A percentile compares a stretch with the other conserved stretches of the same genome.
These are phyloP conservation scores for Delphinella strobiligena DNA, from an alignment of 2,329 filamentous ascomycete genomes.

Conservation along the genomic window DNA sequence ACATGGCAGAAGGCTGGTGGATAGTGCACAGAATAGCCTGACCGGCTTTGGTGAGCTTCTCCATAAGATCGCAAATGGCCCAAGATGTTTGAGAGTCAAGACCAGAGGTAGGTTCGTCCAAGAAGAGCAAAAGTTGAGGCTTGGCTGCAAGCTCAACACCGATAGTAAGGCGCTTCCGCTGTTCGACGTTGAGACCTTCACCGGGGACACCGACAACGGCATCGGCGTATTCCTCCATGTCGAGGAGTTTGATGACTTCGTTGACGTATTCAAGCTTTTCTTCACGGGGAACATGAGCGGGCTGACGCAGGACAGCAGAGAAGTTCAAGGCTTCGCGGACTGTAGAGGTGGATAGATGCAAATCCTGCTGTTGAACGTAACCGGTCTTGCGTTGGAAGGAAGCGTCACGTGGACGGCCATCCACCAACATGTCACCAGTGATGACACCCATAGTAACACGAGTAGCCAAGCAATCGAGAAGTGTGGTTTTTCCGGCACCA, in stretches of 20 bases:
- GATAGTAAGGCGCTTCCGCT: slow-evolving; percentile 71
- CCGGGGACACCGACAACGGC: slow-evolving; percentile 84
- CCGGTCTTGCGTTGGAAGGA: slow-evolving; percentile 89
- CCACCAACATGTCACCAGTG: slow-evolving; percentile 74
- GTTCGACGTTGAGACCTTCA: slow-evolving; percentile 63
- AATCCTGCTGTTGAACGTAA: slow-evolving; percentile 86
- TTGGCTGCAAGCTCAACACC: slow-evolving; percentile 94
- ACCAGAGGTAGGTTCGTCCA: slow-evolving; percentile 91
- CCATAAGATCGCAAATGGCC: slow-evolving; percentile 77
- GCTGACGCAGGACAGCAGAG: slow-evolving; percentile 74
- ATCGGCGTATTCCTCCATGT: slow-evolving; percentile 83
- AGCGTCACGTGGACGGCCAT: slow-evolving; percentile 59
- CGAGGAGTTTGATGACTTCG: slow-evolving; percentile 79
- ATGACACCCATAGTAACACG: slow-evolving; percentile 84
- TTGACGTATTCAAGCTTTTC: slow-evolving; percentile 84
- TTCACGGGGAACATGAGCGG: slow-evolving; percentile 53
- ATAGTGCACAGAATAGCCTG: slow-evolving; percentile 96
- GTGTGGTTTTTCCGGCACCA: slow-evolving; percentile 87
- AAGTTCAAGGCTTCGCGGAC: slow-evolving; percentile 83
- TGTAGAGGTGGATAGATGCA: slow-evolving; percentile 73
- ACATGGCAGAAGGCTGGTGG: slow-evolving; percentile 89
- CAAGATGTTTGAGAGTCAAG: slow-evolving; percentile 88
- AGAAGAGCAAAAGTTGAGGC: slow-evolving; percentile 76
- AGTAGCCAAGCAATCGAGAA: slow-evolving; percentile 75
- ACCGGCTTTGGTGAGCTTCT: slow-evolving; percentile 79